These are phyloP conservation scores for Glycine soja DNA, from an alignment of 306 rosid species.

Conservation along the genomic window DNA sequence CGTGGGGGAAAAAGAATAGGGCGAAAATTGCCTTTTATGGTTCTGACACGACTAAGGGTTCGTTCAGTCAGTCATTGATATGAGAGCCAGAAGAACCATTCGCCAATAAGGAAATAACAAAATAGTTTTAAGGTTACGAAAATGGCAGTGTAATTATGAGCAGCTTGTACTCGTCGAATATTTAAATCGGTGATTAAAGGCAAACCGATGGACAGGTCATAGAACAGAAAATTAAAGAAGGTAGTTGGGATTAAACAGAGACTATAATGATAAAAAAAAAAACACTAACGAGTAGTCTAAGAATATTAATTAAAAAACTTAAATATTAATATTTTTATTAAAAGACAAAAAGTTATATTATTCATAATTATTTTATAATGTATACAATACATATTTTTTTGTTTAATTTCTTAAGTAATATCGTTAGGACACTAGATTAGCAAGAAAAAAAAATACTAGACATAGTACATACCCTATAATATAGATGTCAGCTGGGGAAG, in stretches of 20 bases:
- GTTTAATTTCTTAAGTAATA: no score
- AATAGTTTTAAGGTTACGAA: not conserved
- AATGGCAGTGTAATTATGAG: slow-evolving; percentile 25
- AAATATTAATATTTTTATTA: no score
- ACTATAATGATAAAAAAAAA: no score
- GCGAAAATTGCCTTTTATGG: not conserved
- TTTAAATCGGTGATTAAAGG: slow-evolving; percentile 3
- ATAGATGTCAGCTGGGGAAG: slow-evolving; percentile 69
- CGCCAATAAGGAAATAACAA: not conserved
- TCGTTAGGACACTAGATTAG: no score
- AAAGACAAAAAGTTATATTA: no score
- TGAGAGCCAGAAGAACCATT: not conserved
- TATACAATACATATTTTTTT: no score
- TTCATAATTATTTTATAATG: no score
- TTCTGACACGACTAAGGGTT: not conserved
- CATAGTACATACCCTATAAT: slow-evolving; percentile 71
- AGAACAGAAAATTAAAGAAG: not conserved
- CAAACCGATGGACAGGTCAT: slow-evolving; percentile 6
- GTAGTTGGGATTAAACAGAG: not conserved
- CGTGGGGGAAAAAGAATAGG: not conserved
- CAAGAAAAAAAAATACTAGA: no score
- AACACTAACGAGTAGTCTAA: no score
- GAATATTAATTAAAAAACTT: no score
- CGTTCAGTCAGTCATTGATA: slow-evolving; percentile 21
- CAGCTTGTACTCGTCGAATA: not conserved